Evolutionary conservation across 345 rosid species (phyloP), one percentile per base, ranked within the genome.

Genomic region (Arabis alpina): DNA sequence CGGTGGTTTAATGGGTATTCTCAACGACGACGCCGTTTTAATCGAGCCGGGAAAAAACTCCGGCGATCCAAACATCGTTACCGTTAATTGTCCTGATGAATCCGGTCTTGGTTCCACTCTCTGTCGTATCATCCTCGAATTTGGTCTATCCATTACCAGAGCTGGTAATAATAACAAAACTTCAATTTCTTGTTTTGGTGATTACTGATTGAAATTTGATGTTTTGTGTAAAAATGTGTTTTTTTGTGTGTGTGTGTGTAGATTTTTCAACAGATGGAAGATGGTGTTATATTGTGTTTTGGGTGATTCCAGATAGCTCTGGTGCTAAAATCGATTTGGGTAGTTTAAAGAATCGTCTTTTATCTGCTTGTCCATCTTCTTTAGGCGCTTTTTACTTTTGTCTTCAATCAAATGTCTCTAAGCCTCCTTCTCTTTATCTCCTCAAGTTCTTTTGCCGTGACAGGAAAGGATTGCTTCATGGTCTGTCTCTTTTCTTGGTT

Each of bases 231-330:
- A 43, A 59, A 11, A 8, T 2, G 7, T 36, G 2, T 36, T 36
- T 36, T 36, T 7, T 34, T 34, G 1, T 34, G 56, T 19, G 39
- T 44, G 37, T 6, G 52, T 19, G 45, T 71, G 62, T 68, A 89
- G 96, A 89, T 80, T 81, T 87, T 61, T 87, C 96, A 4, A 89
- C 93, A 2, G 96, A 89, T 79, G 96, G 93, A 53, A 68, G 81
- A 76, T 87, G 93, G 93, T 89, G 96, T 77, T 89, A 82, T 68
- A 66, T 89, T 23, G 87, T 89, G 45, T 81, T 87, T 49, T 87
- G 88, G 89, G 92, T 89, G 32, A 79, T 74, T 57, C 86, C 86
- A 0, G 67, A 76, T 68, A 66, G 64, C 43, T 80, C 86, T 12
- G 24, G 2, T 34, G 37, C 16, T 19, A 48, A 64, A 27, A 37